Evolutionary conservation across 495 filamentous ascomycete species (phyloP), one percentile per base, ranked within the genome.

Genomic region (Trichoderma gamsii): DNA sequence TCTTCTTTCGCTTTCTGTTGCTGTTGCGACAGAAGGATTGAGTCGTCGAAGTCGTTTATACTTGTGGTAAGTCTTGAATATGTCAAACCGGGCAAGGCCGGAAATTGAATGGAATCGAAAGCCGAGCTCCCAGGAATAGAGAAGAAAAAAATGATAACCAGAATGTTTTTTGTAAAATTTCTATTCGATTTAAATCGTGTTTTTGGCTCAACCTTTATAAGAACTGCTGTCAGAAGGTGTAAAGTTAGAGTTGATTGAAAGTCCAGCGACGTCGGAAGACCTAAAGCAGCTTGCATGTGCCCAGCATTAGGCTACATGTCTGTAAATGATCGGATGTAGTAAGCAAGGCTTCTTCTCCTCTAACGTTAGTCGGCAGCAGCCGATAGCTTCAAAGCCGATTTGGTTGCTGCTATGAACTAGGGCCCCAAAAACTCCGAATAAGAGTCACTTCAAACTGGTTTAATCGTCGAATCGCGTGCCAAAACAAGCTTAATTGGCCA

Each of bases 201-300:
- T 38, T 3, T 9, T 9, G 4, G 35, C 35, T 38, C 35, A 38
- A 38, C n/a, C n/a, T 38, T 38, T 38, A 38, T 38, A 3, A 38
- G 7, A 38, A 38, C 7, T 38, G 3, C 7, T 38, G 4, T 38
- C 35, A 38, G 35, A 38, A 38, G 35, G 7, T 38, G 35, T 38
- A 38, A 38, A 38, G 35, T 38, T 7, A 38, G 7, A 38, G 35
- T 38, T 38, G 0, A 38, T 9, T 38, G 5, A 38, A 9, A 38
- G 35, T 9, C 35, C 3, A 61, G 56, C 56, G 56, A 61, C 25
- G 56, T 61, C 56, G 27, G 56, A 61, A 21, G 18, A 9, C 49
- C n/a, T 11, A 52, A 52, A n/a, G 18, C 49, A 52, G 15, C 44
- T 52, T 52, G 49, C 49, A 52, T 52, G 49, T 52, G 49, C 49